These are phyloP conservation scores for Ajuga chamaepitys DNA, from an alignment of 257 asterid genomes.

Conservation along the genomic window DNA sequence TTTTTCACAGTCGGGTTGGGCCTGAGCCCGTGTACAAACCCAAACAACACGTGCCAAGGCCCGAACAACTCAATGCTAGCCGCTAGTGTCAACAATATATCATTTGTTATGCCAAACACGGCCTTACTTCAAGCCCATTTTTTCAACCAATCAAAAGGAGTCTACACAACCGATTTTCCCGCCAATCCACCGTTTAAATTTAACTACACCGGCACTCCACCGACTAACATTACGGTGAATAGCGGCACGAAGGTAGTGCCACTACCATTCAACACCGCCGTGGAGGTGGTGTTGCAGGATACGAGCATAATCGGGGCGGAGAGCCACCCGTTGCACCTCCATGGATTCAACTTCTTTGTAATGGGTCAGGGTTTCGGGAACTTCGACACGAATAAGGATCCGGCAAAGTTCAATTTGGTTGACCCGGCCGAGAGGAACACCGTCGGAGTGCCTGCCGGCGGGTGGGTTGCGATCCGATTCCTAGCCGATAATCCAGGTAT, in stretches of 20 bases:
- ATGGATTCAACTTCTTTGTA: slow-evolving; percentile 59
- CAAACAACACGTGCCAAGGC: slow-evolving; percentile 46
- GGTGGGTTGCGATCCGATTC: slow-evolving; percentile 64
- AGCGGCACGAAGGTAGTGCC: slow-evolving; percentile 44
- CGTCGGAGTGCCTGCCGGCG: slow-evolving; percentile 54
- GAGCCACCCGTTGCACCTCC: slow-evolving; percentile 64
- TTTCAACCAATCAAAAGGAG: slow-evolving; percentile 42
- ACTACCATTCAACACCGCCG: slow-evolving; percentile 37
- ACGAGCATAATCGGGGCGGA: slow-evolving; percentile 54
- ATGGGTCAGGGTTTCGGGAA: slow-evolving; percentile 58
- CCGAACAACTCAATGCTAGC: slow-evolving; percentile 52
- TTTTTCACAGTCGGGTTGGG: slow-evolving; percentile 70
- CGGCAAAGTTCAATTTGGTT: slow-evolving; percentile 39
- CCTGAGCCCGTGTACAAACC: slow-evolving; percentile 26
- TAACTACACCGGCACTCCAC: slow-evolving; percentile 58
- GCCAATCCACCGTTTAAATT: slow-evolving; percentile 43
- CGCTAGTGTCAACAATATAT: slow-evolving; percentile 47
- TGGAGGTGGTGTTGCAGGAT: slow-evolving; percentile 59
- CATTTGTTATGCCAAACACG: slow-evolving; percentile 43
- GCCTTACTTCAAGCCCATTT: slow-evolving; percentile 61
- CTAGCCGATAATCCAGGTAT: slow-evolving; percentile 70
- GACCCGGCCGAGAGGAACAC: slow-evolving; percentile 69
- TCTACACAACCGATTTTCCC: slow-evolving; percentile 55
- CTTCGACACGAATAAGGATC: slow-evolving; percentile 44
- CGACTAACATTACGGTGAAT: slow-evolving; percentile 26